A percentile compares a stretch with the other conserved stretches of the same genome.
Conservation (phyloP, 179 eudicot species). For the Beta corolliflora region DNA sequence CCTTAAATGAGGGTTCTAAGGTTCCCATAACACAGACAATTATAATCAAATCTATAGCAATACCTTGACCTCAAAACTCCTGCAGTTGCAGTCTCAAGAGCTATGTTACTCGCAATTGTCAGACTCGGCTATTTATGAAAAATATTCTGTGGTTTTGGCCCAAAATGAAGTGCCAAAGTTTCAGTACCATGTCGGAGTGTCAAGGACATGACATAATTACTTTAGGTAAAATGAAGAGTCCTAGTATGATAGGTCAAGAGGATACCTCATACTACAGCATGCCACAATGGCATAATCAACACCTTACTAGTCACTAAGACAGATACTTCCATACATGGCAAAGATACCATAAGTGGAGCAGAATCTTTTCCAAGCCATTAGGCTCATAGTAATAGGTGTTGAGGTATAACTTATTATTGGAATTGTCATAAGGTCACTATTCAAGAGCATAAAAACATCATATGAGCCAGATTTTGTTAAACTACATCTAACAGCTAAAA, state of each 20-base stretch:
- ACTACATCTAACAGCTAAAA: background rate
- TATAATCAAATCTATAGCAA: background rate
- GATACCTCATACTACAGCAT: background rate
- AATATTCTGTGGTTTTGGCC: too few relatives aligned
- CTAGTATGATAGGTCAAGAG: background rate
- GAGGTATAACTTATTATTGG: background rate
- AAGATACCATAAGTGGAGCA: background rate
- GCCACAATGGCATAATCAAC: background rate
- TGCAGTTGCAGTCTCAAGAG: background rate
- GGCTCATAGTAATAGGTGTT: background rate
- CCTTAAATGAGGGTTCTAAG: background rate
- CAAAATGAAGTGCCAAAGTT: too few relatives aligned
- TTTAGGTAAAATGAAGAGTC: too few relatives aligned
- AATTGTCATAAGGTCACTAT: background rate
- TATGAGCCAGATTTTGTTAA: background rate
- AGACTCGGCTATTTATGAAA: too few relatives aligned
- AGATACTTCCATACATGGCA: background rate
- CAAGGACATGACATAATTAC: too few relatives aligned
- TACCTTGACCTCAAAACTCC: background rate
- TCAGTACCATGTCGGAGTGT: too few relatives aligned
- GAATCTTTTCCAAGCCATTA: background rate
- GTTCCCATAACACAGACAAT: background rate
- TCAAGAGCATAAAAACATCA: background rate
- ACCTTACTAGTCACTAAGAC: background rate
- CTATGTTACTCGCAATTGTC: too few relatives aligned